Evolutionary conservation across 2,329 filamentous ascomycete genomes (phyloP).

Genomic region (Cladosporium sp.): DNA sequence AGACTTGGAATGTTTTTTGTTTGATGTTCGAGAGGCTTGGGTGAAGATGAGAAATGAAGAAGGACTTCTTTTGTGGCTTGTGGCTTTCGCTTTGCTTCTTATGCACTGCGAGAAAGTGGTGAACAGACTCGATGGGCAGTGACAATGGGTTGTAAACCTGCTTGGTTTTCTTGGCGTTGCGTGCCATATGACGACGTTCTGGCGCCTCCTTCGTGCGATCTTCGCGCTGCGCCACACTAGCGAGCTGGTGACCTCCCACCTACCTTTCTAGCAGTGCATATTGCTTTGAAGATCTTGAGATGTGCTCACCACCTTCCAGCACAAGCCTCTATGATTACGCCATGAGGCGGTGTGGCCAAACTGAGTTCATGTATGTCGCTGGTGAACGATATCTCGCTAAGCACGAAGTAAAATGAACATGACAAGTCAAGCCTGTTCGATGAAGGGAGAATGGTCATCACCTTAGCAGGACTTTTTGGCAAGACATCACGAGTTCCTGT

Average conservation of each 20-base stretch:
- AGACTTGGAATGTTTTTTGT: background rate
- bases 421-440: background rate
- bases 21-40: background rate
- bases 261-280: background rate
- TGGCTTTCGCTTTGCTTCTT: background rate
- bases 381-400: background rate
- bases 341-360: background rate
- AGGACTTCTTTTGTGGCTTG: background rate
- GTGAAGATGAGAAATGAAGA: background rate
- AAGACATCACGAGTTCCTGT: background rate
- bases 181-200: constrained; percentile 5
- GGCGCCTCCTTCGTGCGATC: background rate
- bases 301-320: background rate
- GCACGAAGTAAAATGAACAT: background rate
- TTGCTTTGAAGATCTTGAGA: background rate
- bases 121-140: background rate
- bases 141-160: background rate
- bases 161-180: background rate
- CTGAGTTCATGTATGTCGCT: background rate
- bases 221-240: constrained; percentile 7
- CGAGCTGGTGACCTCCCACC: background rate
- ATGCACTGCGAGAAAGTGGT: background rate
- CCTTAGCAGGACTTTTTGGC: too few relatives aligned
- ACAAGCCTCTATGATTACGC: background rate
- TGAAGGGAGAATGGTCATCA: too few relatives aligned